These are phyloP conservation scores for Paecilomyces sp. DNA, from an alignment of 2,329 filamentous ascomycete genomes.

Conservation along the genomic window DNA sequence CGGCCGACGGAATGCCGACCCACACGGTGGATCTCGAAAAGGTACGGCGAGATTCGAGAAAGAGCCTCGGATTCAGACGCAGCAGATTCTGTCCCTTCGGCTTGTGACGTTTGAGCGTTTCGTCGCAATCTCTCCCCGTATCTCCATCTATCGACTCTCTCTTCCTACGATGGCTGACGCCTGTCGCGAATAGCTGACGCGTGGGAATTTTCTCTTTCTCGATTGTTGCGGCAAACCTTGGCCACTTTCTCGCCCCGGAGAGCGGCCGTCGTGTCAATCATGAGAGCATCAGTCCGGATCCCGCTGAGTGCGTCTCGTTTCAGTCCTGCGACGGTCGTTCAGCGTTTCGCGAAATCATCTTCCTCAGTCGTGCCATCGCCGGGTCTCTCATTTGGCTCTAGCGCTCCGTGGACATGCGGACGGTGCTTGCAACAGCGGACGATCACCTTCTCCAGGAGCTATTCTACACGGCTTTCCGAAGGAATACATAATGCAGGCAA, in stretches of 20 bases:
- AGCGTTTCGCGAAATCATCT: conserved; percentile 13
- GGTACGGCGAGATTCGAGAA: background rate
- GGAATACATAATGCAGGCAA: background rate
- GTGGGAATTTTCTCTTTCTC: background rate
- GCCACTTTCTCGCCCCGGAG: background rate
- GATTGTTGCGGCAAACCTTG: background rate
- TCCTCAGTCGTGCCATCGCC: conserved; percentile 1
- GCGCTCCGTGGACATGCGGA: conserved; percentile 13
- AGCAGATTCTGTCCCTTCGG: background rate
- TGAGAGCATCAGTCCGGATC: conserved; percentile 26
- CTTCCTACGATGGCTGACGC: background rate
- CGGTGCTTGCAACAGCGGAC: conserved; percentile 10
- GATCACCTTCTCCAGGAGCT: background rate
- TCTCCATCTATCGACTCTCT: background rate
- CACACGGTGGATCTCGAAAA: background rate
- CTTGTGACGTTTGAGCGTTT: background rate
- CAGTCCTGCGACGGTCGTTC: conserved; percentile 20
- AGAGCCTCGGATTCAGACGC: background rate
- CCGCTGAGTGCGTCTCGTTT: conserved; percentile 24
- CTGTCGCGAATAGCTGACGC: background rate
- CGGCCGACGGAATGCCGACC: background rate
- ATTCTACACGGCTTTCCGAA: background rate
- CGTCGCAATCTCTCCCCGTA: background rate
- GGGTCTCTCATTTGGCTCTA: background rate
- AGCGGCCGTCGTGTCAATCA: conserved; percentile 5